These are phyloP conservation scores for Geotrichum carabidarum DNA, from an alignment of 1,139 yeast genomes.

Conservation along the genomic window DNA sequence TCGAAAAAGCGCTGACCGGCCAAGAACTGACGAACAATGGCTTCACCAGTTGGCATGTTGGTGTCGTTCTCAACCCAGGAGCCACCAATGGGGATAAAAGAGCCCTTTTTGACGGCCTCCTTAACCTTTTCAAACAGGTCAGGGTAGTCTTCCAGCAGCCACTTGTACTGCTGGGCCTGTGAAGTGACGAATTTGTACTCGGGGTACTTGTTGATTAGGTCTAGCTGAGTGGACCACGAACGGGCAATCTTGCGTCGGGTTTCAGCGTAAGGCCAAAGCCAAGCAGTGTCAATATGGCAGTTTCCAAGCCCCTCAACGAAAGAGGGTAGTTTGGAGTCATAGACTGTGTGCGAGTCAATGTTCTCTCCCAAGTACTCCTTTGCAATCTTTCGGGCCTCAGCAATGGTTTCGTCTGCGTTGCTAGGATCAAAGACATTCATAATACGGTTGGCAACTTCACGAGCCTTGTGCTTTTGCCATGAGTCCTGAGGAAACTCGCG, in stretches of 20 bases:
- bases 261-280: constrained; percentile 98
- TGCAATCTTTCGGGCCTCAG: constrained; percentile 64
- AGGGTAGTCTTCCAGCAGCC: constrained; percentile 85
- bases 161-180: constrained; percentile 91
- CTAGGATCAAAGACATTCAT: constrained; percentile 72
- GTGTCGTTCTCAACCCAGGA: constrained; percentile 98
- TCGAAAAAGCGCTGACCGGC: constrained; percentile 83
- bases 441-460: constrained; percentile 68
- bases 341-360: constrained; percentile 61
- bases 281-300: constrained; percentile 95
- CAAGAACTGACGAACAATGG: constrained; percentile 79
- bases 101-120: constrained; percentile 62
- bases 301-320: constrained; percentile 79
- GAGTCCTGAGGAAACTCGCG: constrained; percentile 69
- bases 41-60: constrained; percentile 88
- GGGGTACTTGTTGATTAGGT: constrained; percentile 79
- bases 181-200: constrained; percentile 93
- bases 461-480: constrained; percentile 83
- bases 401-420: constrained; percentile 45
- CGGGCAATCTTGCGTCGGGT: constrained; percentile 86
- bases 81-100: constrained; percentile 89
- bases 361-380: constrained; percentile 56
- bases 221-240: constrained; percentile 91
- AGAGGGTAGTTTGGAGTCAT: constrained; percentile 32
- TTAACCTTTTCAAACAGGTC: constrained; percentile 60